Conservation (phyloP, 2,329 filamentous ascomycete species). For the Calonectria henricotiae region DNA sequence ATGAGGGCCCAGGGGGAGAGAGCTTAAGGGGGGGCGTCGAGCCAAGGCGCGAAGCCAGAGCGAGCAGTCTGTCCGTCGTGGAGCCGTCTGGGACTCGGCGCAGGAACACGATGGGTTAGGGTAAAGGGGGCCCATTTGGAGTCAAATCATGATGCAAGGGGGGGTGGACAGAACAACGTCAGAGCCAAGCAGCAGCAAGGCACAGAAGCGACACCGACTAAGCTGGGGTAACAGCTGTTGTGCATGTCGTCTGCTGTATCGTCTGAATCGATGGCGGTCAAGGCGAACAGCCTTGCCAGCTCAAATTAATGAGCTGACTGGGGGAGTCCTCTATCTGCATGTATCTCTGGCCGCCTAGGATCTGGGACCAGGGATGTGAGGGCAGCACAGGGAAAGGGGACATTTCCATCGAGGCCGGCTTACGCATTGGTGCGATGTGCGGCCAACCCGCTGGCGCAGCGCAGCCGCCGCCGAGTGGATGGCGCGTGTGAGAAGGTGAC, state of each 20-base stretch:
- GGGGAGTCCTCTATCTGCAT: conserved; percentile 6
- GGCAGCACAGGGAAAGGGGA: conserved; percentile 24
- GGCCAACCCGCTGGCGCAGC: conserved; percentile 32
- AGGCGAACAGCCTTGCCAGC: conserved; percentile 29
- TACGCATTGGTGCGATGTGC: conserved; percentile 34
- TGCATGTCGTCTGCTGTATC: conserved; percentile 20
- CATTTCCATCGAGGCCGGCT: conserved; percentile 32
- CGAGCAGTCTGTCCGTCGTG: conserved; percentile 42
- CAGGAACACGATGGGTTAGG: conserved; percentile 48
- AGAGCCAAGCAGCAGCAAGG: conserved; percentile 37
- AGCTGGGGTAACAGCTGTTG: conserved; percentile 35
- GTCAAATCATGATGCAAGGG: conserved; percentile 40
- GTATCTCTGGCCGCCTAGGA: conserved; percentile 24
- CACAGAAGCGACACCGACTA: conserved; percentile 36
- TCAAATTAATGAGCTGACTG: conserved; percentile 31
- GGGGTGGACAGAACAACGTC: not conserved
- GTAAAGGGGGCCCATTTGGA: conserved; percentile 43
- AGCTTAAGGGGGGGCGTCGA: conserved; percentile 25
- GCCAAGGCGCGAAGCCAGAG: conserved; percentile 22
- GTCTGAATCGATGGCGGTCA: conserved; percentile 33
- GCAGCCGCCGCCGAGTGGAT: conserved; percentile 21
- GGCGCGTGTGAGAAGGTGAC: conserved; percentile 29
- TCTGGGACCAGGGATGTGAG: conserved; percentile 11
- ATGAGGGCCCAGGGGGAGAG: conserved; percentile 23
- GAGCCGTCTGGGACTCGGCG: conserved; percentile 45